Evolutionary conservation across 768 basidiomycete genomes (phyloP).

Genomic region (Rossbeevera mucosa): DNA sequence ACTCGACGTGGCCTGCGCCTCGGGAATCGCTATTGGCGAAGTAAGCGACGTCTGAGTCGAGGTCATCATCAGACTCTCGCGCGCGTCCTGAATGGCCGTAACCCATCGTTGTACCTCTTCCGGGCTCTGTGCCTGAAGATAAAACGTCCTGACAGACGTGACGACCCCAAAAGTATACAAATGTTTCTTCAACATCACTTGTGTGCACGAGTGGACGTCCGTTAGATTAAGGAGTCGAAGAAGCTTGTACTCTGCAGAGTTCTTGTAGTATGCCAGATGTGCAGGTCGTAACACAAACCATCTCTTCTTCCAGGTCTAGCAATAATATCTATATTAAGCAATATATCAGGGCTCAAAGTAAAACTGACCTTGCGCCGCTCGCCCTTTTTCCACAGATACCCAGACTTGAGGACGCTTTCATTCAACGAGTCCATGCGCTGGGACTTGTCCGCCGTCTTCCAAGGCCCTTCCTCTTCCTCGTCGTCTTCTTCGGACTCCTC

Average conservation of each 20-base stretch:
- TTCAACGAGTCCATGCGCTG: slow-evolving; percentile 47
- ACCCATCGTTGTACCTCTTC: slow-evolving; percentile 85
- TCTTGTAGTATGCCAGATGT: slow-evolving; percentile 96
- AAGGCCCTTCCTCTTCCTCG: slow-evolving; percentile 61
- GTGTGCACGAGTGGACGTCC: slow-evolving; percentile 87
- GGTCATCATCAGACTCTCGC: slow-evolving; percentile 58
- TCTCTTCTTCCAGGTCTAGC: slow-evolving; percentile 95
- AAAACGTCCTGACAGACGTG: slow-evolving; percentile 84
- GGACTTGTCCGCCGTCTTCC: slow-evolving; percentile 49
- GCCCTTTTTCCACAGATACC: slow-evolving; percentile 97
- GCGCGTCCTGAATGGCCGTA: slow-evolving; percentile 69
- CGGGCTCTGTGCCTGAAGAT: slow-evolving; percentile 72
- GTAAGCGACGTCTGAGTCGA: slow-evolving; percentile 53
- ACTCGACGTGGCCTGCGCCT: slow-evolving; percentile 25
- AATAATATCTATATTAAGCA: slow-evolving; percentile 4
- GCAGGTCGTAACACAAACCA: slow-evolving; percentile 96
- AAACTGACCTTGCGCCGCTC: slow-evolving; percentile 85
- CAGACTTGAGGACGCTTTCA: slow-evolving; percentile 79
- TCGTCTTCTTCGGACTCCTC: slow-evolving; percentile 79
- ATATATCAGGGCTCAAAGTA: neutral
- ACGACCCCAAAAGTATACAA: slow-evolving; percentile 88
- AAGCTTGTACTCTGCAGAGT: slow-evolving; percentile 88
- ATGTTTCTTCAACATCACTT: slow-evolving; percentile 85
- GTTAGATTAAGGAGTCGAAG: slow-evolving; percentile 81
- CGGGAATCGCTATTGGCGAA: slow-evolving; percentile 53